Evolutionary conservation across 257 asterid genomes (phyloP), one percentile per base, ranked within the genome.

Genomic region (Buddleja alternifolia): DNA sequence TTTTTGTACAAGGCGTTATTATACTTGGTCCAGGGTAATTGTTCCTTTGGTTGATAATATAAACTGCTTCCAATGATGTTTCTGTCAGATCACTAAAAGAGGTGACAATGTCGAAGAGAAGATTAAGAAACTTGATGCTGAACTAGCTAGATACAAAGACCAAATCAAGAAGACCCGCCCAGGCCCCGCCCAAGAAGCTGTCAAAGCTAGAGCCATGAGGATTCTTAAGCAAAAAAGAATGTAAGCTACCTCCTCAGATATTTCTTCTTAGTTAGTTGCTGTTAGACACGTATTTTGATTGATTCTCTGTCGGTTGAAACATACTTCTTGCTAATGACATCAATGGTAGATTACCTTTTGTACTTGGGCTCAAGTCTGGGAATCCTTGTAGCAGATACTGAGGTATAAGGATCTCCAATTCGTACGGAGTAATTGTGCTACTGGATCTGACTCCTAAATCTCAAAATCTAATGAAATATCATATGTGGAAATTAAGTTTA

Each of bases 121-220:
- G 88, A 88, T 92, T 53, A 86, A 82, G 63, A 90, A 80, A 80
- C 97, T 92, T 60, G 98, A 92, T 63, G 79, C 78, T 77, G 98
- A 92, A 55, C 88, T 90, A 60, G 70, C 89, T 0, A 82, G 81
- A 75, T 92, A 78, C 65, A 92, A 77, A 74, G 97, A 92, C 69
- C 98, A 92, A 84, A 76, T 90, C 16, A 92, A 90, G 88, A 92
- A 80, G 81, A 90, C 86, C 34, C 86, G 97, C 41, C 97, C 97
- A n/a, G 97, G 98, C 41, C 98, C 96, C 6, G 96, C 97, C 6
- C 97, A 79, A 71, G 98, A 92, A 74, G 98, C 96, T 15, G 81
- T 90, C 50, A 92, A 89, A 81, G 96, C 95, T 77, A 87, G 96
- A 76, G 98, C 97, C 39, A 88, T 82, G 91, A 83, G 97, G 77